Evolutionary conservation across 768 basidiomycete species (phyloP).

Genomic region (Hortiboletus campestris): DNA sequence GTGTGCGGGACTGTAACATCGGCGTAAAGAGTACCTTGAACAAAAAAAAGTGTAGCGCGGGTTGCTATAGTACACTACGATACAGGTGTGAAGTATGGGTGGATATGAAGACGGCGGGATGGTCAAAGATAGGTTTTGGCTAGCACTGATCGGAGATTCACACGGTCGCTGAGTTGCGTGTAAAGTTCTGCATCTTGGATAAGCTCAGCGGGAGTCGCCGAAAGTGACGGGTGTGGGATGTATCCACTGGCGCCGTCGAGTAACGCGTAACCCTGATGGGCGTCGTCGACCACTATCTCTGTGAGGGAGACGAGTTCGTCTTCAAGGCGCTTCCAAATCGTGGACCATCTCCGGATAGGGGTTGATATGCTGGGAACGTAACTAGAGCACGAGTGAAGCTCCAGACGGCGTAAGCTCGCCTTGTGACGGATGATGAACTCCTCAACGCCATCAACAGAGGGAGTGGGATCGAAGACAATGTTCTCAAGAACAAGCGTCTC

Average conservation of each 20-base stretch:
- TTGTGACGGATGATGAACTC: slow-evolving; percentile 35
- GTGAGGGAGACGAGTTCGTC: slow-evolving; percentile 23
- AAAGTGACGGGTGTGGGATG: slow-evolving; percentile 16
- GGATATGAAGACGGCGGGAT: neutral
- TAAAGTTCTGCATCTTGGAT: slow-evolving; percentile 8
- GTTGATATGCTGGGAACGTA: slow-evolving; percentile 17
- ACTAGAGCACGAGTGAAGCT: slow-evolving; percentile 26
- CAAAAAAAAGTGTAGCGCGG: neutral
- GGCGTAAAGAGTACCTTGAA: neutral
- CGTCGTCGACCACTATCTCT: slow-evolving; percentile 20
- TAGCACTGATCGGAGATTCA: slow-evolving; percentile 8
- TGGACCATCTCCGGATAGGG: slow-evolving; percentile 26
- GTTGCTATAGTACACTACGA: neutral
- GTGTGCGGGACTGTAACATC: neutral
- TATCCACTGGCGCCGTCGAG: slow-evolving; percentile 25
- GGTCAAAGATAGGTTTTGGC: neutral
- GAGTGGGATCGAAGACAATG: slow-evolving; percentile 26
- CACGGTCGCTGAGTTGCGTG: slow-evolving; percentile 9
- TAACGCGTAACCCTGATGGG: slow-evolving; percentile 22
- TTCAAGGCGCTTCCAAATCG: slow-evolving; percentile 25
- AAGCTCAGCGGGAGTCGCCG: neutral
- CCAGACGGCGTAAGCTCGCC: slow-evolving; percentile 20
- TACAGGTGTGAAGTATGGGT: neutral
- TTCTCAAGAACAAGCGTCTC: slow-evolving; percentile 29
- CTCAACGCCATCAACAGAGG: slow-evolving; percentile 24